These are phyloP conservation scores for Aegilops sharonensis DNA, from an alignment of 176 grass and related monocot species.

Conservation along the genomic window DNA sequence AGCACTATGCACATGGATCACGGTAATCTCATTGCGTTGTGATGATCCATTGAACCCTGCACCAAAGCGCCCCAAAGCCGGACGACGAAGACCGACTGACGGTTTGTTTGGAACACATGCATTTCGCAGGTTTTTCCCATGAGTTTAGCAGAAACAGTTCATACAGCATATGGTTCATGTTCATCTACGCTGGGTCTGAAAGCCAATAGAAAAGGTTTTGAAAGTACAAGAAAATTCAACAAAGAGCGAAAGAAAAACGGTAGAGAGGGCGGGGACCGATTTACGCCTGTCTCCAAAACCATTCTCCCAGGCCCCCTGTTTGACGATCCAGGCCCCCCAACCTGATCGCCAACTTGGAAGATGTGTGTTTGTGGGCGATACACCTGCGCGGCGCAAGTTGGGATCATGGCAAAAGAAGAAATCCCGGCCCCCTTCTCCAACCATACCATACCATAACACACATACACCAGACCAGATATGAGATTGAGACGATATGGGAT, in stretches of 20 bases:
- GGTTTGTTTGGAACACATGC: neutral
- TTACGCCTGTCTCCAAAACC: neutral
- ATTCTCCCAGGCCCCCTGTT: neutral
- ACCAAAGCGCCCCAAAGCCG: neutral
- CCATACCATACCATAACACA: neutral
- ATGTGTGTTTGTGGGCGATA: constrained; percentile 14
- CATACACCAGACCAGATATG: neutral
- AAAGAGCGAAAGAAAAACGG: neutral
- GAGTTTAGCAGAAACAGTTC: too few relatives aligned
- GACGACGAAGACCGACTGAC: neutral
- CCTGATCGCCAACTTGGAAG: neutral
- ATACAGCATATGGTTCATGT: too few relatives aligned
- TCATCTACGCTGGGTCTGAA: neutral
- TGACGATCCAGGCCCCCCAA: constrained; percentile 16
- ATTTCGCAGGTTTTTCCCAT: neutral
- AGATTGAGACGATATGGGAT: neutral
- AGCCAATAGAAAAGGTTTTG: neutral
- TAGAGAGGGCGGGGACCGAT: neutral
- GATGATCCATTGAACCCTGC: neutral
- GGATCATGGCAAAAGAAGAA: constrained; percentile 36
- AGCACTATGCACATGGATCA: neutral
- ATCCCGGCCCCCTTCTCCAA: neutral
- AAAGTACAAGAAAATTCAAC: neutral
- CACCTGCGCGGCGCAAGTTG: constrained; percentile 12
- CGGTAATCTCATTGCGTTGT: neutral